Conservation (phyloP, 2,329 filamentous ascomycete species). For the Ophiostoma pallidulum region DNA sequence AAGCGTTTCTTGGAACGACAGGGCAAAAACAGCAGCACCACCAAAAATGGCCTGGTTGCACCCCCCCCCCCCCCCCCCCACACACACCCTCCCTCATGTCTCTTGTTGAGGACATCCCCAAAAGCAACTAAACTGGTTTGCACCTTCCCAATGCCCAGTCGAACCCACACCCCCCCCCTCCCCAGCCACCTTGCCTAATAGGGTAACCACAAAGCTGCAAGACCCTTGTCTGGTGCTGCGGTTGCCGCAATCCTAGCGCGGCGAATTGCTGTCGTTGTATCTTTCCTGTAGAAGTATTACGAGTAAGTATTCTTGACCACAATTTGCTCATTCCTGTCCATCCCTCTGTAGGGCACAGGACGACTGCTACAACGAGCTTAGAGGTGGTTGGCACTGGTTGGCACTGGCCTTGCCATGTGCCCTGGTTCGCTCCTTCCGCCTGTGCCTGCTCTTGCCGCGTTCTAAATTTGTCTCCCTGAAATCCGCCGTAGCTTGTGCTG, state of each 20-base stretch:
- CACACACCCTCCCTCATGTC: neutral
- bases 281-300: neutral
- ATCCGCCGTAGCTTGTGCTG: neutral
- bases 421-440: too few species aligned
- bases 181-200: conserved; percentile 14
- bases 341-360: too few species aligned
- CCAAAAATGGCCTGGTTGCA: neutral
- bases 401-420: too few species aligned
- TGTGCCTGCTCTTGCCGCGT: neutral
- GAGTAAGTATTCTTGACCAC: too few species aligned
- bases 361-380: too few species aligned
- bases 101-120: too few species aligned
- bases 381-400: too few species aligned
- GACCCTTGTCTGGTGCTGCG: conserved; percentile 2
- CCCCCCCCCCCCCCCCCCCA: neutral
- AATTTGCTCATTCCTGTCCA: too few species aligned
- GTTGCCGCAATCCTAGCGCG: conserved; percentile 8
- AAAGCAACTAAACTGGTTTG: too few species aligned
- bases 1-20: neutral
- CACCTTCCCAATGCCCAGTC: conserved; percentile 2
- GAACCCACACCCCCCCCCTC: neutral
- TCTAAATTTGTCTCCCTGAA: conserved; percentile 7
- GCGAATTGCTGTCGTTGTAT: conserved; percentile 1
- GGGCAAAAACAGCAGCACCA: too few species aligned
- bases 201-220: conserved; percentile 7